Evolutionary conservation across 164 flowering plant species (phyloP).

Genomic region (Buxus sempervirens): DNA sequence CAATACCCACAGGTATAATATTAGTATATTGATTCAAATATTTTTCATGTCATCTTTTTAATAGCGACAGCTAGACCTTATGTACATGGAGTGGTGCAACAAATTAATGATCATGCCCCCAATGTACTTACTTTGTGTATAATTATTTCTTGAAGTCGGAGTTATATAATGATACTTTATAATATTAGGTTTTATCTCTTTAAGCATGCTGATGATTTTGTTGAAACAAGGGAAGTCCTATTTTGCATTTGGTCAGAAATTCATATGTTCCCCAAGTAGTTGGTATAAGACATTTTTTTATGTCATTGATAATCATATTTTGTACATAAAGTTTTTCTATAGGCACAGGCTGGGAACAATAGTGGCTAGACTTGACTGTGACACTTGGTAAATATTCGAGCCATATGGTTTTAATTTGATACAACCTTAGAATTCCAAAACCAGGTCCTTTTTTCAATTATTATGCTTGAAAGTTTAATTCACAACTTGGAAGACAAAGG

Average conservation of each 20-base stretch:
- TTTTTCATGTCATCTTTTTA: slow-evolving; percentile 53
- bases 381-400: not conserved
- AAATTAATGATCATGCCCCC: too few species aligned
- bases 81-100: not conserved
- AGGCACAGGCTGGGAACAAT: not conserved
- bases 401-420: not conserved
- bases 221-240: not conserved
- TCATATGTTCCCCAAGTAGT: too few species aligned
- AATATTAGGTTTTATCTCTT: too few species aligned
- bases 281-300: too few species aligned
- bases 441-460: not conserved
- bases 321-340: not conserved
- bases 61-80: slow-evolving; percentile 53
- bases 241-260: not conserved
- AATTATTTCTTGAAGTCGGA: too few species aligned
- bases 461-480: not conserved
- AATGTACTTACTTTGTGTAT: too few species aligned
- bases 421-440: not conserved
- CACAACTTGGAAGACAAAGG: not conserved
- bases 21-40: too few species aligned
- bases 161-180: too few species aligned
- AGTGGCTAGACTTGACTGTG: not conserved
- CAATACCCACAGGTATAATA: slow-evolving; percentile 71
- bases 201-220: not conserved
- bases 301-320: not conserved